Evolutionary conservation across 192 early-diverging fungal species (phyloP).

Genomic region (Coemansia sp.): DNA sequence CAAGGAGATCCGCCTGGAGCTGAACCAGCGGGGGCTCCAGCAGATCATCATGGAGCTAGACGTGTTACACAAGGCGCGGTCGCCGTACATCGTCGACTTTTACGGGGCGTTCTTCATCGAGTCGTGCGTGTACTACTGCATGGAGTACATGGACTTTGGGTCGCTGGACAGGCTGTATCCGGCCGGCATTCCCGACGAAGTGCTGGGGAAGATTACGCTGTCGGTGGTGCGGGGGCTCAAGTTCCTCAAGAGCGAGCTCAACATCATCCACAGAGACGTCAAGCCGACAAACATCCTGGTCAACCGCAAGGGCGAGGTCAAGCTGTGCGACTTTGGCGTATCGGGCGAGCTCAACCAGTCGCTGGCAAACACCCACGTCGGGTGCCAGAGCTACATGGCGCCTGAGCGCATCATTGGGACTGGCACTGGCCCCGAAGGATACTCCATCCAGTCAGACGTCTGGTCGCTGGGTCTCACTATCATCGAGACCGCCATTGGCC

Average conservation of each 20-base stretch:
- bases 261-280: constrained; percentile 92
- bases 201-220: constrained; percentile 71
- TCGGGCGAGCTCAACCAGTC: constrained; percentile 86
- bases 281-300: constrained; percentile 95
- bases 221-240: constrained; percentile 79
- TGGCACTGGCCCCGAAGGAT: constrained; percentile 58
- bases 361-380: constrained; percentile 89
- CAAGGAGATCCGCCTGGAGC: constrained; percentile 91
- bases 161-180: constrained; percentile 85
- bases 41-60: constrained; percentile 97
- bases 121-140: constrained; percentile 94
- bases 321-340: constrained; percentile 96
- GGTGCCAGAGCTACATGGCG: constrained; percentile 96
- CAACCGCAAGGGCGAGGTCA: constrained; percentile 83
- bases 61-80: constrained; percentile 83
- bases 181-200: constrained; percentile 76
- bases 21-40: constrained; percentile 83
- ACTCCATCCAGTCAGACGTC: constrained; percentile 88
- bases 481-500: constrained; percentile 78
- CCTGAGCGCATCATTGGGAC: constrained; percentile 81
- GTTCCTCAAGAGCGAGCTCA: constrained; percentile 84
- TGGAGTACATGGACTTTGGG: constrained; percentile 98
- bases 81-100: constrained; percentile 94
- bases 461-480: constrained; percentile 91
- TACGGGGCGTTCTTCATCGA: constrained; percentile 97